phyloP scores from a whole-genome alignment of 73 alveolate genomes.

The Paramecium sonneborni region DNA sequence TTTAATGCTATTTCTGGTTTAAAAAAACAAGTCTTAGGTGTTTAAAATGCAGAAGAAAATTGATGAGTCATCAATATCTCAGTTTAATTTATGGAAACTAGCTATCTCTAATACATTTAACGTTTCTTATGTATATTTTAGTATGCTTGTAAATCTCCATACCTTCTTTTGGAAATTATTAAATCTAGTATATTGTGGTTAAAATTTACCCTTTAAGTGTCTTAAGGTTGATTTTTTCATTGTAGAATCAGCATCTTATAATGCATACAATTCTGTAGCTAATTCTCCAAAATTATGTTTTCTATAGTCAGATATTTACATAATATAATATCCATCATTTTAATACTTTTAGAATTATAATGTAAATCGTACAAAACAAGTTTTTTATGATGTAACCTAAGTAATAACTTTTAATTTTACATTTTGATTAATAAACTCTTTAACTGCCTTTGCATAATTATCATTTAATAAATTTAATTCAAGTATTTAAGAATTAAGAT shows the following conservation, averaged over 20 bases:
- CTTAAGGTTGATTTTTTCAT: not conserved
- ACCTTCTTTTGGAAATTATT: not conserved
- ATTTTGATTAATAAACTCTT: not conserved
- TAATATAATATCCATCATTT: not conserved
- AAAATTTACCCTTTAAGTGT: not conserved
- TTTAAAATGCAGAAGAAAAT: not conserved
- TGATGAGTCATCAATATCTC: not conserved
- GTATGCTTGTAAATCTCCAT: not conserved
- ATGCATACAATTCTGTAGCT: not conserved
- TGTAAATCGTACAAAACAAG: not conserved
- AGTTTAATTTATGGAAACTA: not conserved
- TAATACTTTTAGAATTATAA: not conserved
- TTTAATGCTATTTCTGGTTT: not conserved
- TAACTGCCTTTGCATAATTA: not conserved
- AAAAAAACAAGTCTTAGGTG: not conserved
- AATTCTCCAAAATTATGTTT: not conserved
- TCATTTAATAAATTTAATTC: not conserved
- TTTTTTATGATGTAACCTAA: not conserved
- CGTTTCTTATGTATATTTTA: not conserved
- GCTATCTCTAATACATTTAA: not conserved
- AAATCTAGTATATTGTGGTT: not conserved
- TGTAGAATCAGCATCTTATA: not conserved
- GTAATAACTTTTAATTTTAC: not conserved
- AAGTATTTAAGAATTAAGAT: not conserved
- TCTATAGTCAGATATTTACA: not conserved